Evolutionary conservation across 2,329 filamentous ascomycete species (phyloP).

Genomic region (Pseudocercospora pini-densiflorae): DNA sequence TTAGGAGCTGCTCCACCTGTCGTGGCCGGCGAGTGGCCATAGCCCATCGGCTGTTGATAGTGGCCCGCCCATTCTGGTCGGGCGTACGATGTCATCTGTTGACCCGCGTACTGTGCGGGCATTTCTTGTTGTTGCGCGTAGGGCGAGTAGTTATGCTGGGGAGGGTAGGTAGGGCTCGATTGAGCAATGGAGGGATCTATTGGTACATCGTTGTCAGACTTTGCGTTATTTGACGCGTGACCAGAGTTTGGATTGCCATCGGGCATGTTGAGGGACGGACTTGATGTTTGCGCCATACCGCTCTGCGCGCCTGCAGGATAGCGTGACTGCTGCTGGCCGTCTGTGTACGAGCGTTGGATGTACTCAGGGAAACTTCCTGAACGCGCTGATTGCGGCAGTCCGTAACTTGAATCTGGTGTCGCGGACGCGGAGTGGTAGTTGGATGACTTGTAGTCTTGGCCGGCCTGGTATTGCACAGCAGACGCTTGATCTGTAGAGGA

Average conservation of each 20-base stretch:
- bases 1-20: constrained; percentile 61
- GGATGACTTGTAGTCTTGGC: constrained; percentile 75
- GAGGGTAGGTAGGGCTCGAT: constrained; percentile 88
- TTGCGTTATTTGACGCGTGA: constrained; percentile 60
- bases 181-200: constrained; percentile 99
- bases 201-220: constrained; percentile 96
- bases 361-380: constrained; percentile 87
- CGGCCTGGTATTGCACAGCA: constrained; percentile 86
- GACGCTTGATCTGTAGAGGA: constrained; percentile 86
- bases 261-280: constrained; percentile 90
- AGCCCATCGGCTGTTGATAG: constrained; percentile 60
- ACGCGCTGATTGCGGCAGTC: constrained; percentile 73
- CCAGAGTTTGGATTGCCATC: constrained; percentile 78
- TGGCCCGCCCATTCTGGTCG: constrained; percentile 73
- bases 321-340: constrained; percentile 72
- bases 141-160: constrained; percentile 79
- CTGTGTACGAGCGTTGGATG: constrained; percentile 73
- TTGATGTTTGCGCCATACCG: constrained; percentile 98
- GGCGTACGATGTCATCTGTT: constrained; percentile 65
- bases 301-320: constrained; percentile 77
- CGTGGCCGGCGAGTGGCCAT: constrained; percentile 60
- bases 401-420: constrained; percentile 89
- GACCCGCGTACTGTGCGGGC: constrained; percentile 71
- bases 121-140: constrained; percentile 87
- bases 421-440: constrained; percentile 72